Conservation (phyloP, 2,329 filamentous ascomycete genomes). For the Dothiorella sarmentorum region DNA sequence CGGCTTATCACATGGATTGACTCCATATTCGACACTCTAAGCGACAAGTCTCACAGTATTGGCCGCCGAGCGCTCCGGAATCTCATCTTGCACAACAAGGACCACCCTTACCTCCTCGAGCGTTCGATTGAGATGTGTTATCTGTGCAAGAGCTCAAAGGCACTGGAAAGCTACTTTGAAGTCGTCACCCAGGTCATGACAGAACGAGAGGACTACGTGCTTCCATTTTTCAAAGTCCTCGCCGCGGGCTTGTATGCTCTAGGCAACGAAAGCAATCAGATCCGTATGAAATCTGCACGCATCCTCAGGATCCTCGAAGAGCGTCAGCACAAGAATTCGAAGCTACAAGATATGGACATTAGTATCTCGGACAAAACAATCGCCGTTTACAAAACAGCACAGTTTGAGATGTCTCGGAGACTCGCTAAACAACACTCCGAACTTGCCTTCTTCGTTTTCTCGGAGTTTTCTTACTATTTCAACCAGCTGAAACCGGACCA, state of each 20-base stretch:
- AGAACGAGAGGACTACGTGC: conserved; percentile 75
- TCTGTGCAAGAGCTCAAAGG: conserved; percentile 72
- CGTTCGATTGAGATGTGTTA: conserved; percentile 93
- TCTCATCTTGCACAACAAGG: conserved; percentile 83
- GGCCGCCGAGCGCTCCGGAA: conserved; percentile 86
- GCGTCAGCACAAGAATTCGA: conserved; percentile 78
- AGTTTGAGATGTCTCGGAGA: conserved; percentile 92
- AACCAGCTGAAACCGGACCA: conserved; percentile 77
- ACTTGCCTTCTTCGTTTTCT: conserved; percentile 89
- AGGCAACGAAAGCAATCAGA: conserved; percentile 84
- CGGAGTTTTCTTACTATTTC: conserved; percentile 91
- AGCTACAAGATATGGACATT: conserved; percentile 95
- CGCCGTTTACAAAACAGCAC: conserved; percentile 93
- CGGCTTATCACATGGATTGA: conserved; percentile 95
- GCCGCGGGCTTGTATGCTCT: conserved; percentile 87
- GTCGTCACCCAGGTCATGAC: conserved; percentile 85
- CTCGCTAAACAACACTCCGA: conserved; percentile 86
- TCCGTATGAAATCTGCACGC: conserved; percentile 81
- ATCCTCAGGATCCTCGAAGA: conserved; percentile 79
- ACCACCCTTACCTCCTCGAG: conserved; percentile 79
- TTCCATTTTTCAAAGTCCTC: conserved; percentile 86
- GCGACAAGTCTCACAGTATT: conserved; percentile 87
- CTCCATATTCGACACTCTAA: conserved; percentile 86
- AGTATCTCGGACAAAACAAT: conserved; percentile 98
- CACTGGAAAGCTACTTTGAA: conserved; percentile 91